Evolutionary conservation across 306 rosid species (phyloP).

Genomic region (Bauhinia variegata): DNA sequence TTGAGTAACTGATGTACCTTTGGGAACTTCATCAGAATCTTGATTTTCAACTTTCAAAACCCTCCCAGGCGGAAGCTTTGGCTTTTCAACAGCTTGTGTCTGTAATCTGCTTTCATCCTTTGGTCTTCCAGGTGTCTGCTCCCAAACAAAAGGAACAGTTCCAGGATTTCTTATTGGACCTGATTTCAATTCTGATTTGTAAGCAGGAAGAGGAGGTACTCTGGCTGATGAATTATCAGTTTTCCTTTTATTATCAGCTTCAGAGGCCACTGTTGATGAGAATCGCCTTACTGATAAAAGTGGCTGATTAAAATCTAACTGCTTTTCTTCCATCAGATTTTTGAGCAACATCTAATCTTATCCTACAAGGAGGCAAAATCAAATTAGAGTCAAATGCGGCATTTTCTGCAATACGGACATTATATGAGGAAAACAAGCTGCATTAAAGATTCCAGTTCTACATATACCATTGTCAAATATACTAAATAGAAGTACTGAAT

Average conservation of each 20-base stretch:
- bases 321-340: slow-evolving; percentile 77
- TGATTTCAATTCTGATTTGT: slow-evolving; percentile 78
- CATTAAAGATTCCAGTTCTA: slow-evolving; percentile 8
- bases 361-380: slow-evolving; percentile 45
- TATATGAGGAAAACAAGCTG: slow-evolving; percentile 21
- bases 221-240: slow-evolving; percentile 49
- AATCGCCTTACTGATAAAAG: slow-evolving; percentile 86
- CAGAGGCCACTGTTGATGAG: slow-evolving; percentile 50
- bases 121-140: slow-evolving; percentile 82
- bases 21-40: slow-evolving; percentile 38
- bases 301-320: slow-evolving; percentile 80
- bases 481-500: slow-evolving; percentile 10
- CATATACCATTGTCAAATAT: neutral
- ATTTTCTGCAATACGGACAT: slow-evolving; percentile 27
- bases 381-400: slow-evolving; percentile 29
- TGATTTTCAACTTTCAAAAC: slow-evolving; percentile 46
- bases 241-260: slow-evolving; percentile 47
- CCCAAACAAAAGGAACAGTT: slow-evolving; percentile 86
- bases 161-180: slow-evolving; percentile 81
- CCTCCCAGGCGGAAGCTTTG: slow-evolving; percentile 79
- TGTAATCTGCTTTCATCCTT: slow-evolving; percentile 58
- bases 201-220: slow-evolving; percentile 56
- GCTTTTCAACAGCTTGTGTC: slow-evolving; percentile 30
- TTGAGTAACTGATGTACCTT: slow-evolving; percentile 31
- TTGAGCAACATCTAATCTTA: slow-evolving; percentile 40